Evolutionary conservation across 345 rosid genomes (phyloP), one percentile per base, ranked within the genome.

Genomic region (Camelina hispida): DNA sequence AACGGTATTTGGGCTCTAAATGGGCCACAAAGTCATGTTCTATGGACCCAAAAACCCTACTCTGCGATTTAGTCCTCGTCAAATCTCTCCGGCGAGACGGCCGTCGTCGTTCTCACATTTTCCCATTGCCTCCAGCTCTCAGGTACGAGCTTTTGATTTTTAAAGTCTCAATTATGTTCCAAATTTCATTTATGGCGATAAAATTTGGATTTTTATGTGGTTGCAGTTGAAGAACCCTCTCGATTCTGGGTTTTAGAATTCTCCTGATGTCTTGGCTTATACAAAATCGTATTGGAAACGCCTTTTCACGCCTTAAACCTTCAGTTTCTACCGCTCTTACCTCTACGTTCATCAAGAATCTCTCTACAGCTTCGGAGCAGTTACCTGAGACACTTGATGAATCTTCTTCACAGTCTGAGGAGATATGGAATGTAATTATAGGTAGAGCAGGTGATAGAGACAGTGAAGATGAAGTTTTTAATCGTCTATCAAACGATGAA

Each of bases 401-500:
- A 48, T 63, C 73, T 62, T 63, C 73, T 62, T 78, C 80, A 54
- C 62, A 34, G 9, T 58, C 43, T 0, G 71, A 69, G 7, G 56
- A 53, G 25, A 57, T 70, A 25, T 72, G 72, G 65, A 67, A 66
- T 62, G 60, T 66, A 37, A 65, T 87, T 7, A 37, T 83, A 28
- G 81, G 77, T 30, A 80, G 78, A 69, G 65, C 58, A 43, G 80
- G 66, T 53, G 78, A 68, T 1, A 84, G 86, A 66, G 82, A 68
- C 22, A 80, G 83, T 17, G 83, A 79, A 57, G 83, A 80, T 32
- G 98, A 93, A 55, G 83, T 87, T 53, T 66, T 78, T 34, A 70
- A 53, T 28, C 83, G 78, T 66, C 84, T 88, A 38, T 54, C 72
- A 23, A 60, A 30, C 53, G 91, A 89, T 59, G 44, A 66, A 53